Conservation (phyloP, 2,329 filamentous ascomycete genomes). For the Penicillium sp. region DNA sequence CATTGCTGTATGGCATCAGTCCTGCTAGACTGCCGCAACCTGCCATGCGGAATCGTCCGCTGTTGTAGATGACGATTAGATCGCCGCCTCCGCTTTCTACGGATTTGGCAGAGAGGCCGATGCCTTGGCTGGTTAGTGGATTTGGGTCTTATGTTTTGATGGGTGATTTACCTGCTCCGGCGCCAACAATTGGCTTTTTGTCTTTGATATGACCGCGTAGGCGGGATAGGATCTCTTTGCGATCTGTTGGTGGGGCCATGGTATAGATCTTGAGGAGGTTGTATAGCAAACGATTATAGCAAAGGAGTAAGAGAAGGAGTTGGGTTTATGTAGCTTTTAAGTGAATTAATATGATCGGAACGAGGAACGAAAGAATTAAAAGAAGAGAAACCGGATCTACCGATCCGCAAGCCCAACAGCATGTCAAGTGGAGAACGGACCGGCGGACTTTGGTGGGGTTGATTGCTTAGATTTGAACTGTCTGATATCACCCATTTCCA, state of each 20-base stretch:
- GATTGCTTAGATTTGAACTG: no score
- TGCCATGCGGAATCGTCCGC: conserved; percentile 70
- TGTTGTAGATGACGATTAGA: conserved; percentile 71
- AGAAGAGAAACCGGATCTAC: background rate
- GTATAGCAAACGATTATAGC: background rate
- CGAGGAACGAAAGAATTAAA: background rate
- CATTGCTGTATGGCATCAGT: conserved; percentile 69
- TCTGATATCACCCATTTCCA: no score
- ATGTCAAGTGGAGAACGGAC: no score
- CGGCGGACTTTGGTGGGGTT: no score
- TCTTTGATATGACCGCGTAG: conserved; percentile 58
- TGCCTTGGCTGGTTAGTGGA: conserved; percentile 45
- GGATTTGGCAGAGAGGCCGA: conserved; percentile 69
- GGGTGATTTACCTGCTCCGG: conserved; percentile 56
- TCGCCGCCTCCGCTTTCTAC: conserved; percentile 68
- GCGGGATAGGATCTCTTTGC: conserved; percentile 56
- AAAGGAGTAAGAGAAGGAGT: background rate
- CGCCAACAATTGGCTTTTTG: conserved; percentile 65
- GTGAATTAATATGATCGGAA: no score
- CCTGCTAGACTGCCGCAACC: conserved; percentile 68
- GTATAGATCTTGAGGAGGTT: background rate
- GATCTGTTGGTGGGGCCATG: conserved; percentile 61
- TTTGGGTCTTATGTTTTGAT: background rate
- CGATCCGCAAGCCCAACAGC: background rate
- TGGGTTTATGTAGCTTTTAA: background rate